Base-by-base conservation (phyloP, 129 eudicot species). In the Solidago caesia region DNA sequence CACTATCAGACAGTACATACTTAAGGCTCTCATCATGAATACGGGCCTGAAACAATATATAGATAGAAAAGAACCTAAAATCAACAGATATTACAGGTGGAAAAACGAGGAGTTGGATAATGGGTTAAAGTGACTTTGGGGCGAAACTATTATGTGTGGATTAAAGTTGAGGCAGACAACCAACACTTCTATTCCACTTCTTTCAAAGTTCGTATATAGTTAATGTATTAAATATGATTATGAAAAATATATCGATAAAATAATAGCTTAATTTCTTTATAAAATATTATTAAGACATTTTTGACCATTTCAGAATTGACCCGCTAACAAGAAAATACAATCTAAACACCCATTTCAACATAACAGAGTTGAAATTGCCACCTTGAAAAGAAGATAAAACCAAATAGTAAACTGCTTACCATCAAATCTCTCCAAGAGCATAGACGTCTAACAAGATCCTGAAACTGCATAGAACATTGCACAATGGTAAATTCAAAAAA, bases 1-100 rank as follows among this genome's bases (percentile, higher is more conserved):
- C 97, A 39, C 82, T 86, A 75, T 94, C 99, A 15, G 99, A 91
- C 55, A 94, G 80, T 60, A 94, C 90, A 53, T 83, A 94, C 85
- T 86, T 90, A 84, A 94, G 88, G 85, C 93, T 94, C 81, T 94
- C 99, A 77, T 94, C 99, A 80, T 94, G 99, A 70, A 88, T 75
- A 72, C 99, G 99, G 48, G 97, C 99, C 99, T 94, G 86, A 44
- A 87, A 85, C 15, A 42, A 79, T 46, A 67, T 25, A 65, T 9
- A 63, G 12, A 59, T 8, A 59, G 6, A 59, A 59, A 6, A 16
- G 14, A 59, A 39, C 14, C 39, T 33, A 16, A 5, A 33, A 26
- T 59, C 65, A 59, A 59, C 13, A 26, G 14, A 71, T 59, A 12
- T 11, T 21, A 25, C 39, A 74, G 60, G 15, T 43, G 59, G n/a